Evolutionary conservation across 257 asterid genomes (phyloP), one percentile per base, ranked within the genome.

Genomic region (Capsicum rhomboideum): DNA sequence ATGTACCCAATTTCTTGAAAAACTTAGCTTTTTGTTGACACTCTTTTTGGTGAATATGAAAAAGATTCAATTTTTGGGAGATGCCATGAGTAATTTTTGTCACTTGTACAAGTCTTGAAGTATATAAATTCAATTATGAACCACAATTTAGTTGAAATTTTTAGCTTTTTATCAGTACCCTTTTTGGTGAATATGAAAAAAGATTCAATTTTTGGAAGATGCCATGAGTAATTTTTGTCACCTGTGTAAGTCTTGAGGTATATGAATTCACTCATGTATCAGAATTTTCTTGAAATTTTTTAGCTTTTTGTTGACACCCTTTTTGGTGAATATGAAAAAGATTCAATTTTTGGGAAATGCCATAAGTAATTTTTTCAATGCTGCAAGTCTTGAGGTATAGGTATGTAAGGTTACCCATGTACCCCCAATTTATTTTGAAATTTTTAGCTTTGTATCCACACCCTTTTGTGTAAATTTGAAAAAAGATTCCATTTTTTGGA

Each of bases 21-120:
- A 2, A 42, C 5, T 63, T 29, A 26, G 40, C 34, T 75, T 4
- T 82, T 75, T 12, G 2, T n/a, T 46, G 13, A 13, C 16, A 13
- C 21, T 13, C 80, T 21, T 44, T 71, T 44, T 14, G 37, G 80
- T 44, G 3, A 21, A 46, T 21, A 13, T 17, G 20, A 23, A 74
- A 74, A n/a, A 42, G 12, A 72, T 72, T n/a, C 79, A 42, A 21
- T 11, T 11, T 71, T 72, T 6, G 10, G 79, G 7, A 21, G 37
- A n/a, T 42, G 2, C 34, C 20, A 72, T 42, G 11, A 72, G 56
- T 72, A 18, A 20, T 71, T 71, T 61, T 13, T 72, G 29, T 72
- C 34, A 72, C 31, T 66, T 98, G 97, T 53, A 95, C 97, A 82
- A 93, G 94, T 83, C 97, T 95, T 71, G 97, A 93, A 98, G 99